Conservation (phyloP, 2,329 filamentous ascomycete genomes). For the Verticillium nubilum region DNA sequence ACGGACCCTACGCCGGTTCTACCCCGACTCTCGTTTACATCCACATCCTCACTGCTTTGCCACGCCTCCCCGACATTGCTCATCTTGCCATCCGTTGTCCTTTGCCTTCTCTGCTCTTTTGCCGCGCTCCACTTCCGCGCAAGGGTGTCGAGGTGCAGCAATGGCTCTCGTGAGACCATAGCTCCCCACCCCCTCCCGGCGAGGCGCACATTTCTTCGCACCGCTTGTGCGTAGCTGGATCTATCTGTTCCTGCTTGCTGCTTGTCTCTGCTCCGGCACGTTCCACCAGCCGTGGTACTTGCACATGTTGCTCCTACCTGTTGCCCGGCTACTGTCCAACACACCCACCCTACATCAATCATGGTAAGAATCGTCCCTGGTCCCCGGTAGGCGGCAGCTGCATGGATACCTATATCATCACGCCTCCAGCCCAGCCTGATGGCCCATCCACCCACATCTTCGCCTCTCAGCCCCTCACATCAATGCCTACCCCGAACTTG, state of each 20-base stretch:
- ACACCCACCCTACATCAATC: slow-evolving; percentile 34
- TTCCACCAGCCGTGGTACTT: slow-evolving; percentile 31
- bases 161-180: slow-evolving; percentile 26
- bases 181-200: slow-evolving; percentile 15
- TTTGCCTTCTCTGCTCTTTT: slow-evolving; percentile 10
- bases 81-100: slow-evolving; percentile 9
- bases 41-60: background rate
- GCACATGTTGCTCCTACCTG: slow-evolving; percentile 23
- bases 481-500: slow-evolving; percentile 5
- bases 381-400: slow-evolving; percentile 34
- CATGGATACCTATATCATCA: slow-evolving; percentile 35
- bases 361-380: slow-evolving; percentile 41
- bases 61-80: slow-evolving; percentile 5
- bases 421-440: background rate
- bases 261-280: slow-evolving; percentile 22
- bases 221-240: slow-evolving; percentile 14
- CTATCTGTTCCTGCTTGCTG: slow-evolving; percentile 10
- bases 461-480: background rate
- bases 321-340: slow-evolving; percentile 26
- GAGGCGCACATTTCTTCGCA: slow-evolving; percentile 12
- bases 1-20: slow-evolving; percentile 3
- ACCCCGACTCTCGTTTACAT: slow-evolving; percentile 9
- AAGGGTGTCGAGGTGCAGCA: slow-evolving; percentile 18
- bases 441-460: background rate
- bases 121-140: slow-evolving; percentile 11